A percentile compares a stretch with the other conserved stretches of the same genome.
Conservation (phyloP, 345 rosid genomes). For the Populus davidiana region DNA sequence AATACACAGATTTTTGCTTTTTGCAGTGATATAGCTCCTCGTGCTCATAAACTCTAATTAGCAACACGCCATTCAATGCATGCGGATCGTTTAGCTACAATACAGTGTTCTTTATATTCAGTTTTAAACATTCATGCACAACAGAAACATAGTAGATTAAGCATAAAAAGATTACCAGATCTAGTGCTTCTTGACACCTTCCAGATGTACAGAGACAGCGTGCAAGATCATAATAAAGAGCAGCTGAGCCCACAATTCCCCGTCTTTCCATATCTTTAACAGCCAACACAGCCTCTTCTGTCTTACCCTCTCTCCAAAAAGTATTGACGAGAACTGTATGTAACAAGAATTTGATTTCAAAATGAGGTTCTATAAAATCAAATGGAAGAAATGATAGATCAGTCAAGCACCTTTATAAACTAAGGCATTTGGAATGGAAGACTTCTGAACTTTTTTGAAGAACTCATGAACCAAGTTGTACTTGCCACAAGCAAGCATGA, state of each 20-base stretch:
- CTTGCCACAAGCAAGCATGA: conserved; percentile 83
- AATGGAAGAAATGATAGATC: conserved; percentile 13
- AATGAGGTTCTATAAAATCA: conserved; percentile 16
- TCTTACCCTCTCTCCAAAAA: conserved; percentile 80
- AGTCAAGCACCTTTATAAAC: conserved; percentile 64
- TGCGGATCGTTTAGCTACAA: background rate
- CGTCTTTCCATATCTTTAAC: conserved; percentile 80
- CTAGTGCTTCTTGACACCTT: conserved; percentile 74
- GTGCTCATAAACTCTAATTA: no score
- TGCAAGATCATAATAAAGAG: conserved; percentile 93
- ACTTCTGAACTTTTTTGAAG: conserved; percentile 71
- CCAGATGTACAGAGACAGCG: conserved; percentile 89
- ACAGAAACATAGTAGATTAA: background rate
- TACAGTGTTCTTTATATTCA: background rate
- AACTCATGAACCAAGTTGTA: conserved; percentile 95
- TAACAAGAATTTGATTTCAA: conserved; percentile 19
- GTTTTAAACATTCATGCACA: background rate
- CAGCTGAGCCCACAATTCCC: conserved; percentile 94
- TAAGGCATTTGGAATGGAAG: conserved; percentile 73
- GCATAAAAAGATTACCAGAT: conserved; percentile 44
- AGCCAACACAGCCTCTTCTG: conserved; percentile 63
- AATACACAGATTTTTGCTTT: no score
- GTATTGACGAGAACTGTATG: conserved; percentile 77
- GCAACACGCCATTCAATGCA: background rate
- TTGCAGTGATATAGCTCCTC: no score